Evolutionary conservation across 257 asterid genomes (phyloP), one percentile per base, ranked within the genome.

Genomic region (Ilex aquifolium): DNA sequence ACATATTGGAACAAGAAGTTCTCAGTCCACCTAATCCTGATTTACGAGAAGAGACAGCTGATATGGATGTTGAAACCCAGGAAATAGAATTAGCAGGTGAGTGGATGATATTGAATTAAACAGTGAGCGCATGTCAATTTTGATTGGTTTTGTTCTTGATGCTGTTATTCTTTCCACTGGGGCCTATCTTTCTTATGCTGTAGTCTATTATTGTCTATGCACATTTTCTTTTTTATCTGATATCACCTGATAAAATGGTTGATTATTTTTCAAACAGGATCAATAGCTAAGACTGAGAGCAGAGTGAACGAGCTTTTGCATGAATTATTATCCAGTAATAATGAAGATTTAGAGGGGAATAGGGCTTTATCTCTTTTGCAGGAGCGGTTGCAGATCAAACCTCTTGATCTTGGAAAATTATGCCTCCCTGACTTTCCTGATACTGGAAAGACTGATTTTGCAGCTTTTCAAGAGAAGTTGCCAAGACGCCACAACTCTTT

Each of bases 361-460:
- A 81, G 88, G 62, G 90, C 81, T 56, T 62, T 80, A 61, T 74
- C 82, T 73, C 55, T 76, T 49, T 72, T 93, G 81, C 97, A 87
- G 73, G 90, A 90, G 65, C 74, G 68, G 44, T 74, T 93, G 72
- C 76, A 84, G 46, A 75, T 89, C 76, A 82, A 77, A 56, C 84
- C 96, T 73, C 78, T 85, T 74, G 90, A 84, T 69, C 59, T 48
- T 52, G 81, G 73, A 53, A 79, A 69, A 57, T 80, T 81, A 44
- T 44, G 51, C 61, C 66, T 74, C 49, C 77, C 86, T 62, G 83
- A 76, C 42, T 72, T 68, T 44, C 78, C 64, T 61, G 78, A 68
- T 56, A 15, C 66, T 82, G 76, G 79, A 68, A 79, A 79, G 77
- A 62, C 76, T 68, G 72, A 69, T 72, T 68, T 67, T 70, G 73